These are phyloP conservation scores for Pyrenula aspistea DNA, from an alignment of 495 filamentous ascomycete species.

Conservation along the genomic window DNA sequence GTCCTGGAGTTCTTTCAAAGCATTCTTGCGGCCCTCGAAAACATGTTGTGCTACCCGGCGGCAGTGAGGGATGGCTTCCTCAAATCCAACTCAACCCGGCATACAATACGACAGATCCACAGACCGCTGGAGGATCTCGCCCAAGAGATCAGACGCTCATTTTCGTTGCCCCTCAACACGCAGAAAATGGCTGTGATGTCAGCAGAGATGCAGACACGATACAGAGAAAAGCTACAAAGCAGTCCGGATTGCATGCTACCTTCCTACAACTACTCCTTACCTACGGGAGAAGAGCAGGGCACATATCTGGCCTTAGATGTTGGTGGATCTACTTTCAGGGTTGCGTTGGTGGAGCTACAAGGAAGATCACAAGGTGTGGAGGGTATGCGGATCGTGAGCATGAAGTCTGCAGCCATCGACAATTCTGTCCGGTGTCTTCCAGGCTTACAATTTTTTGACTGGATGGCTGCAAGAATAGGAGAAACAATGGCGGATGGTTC, in stretches of 20 bases:
- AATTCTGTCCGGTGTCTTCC: slow-evolving; percentile 37
- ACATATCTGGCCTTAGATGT: slow-evolving; percentile 54
- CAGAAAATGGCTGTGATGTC: slow-evolving; percentile 42
- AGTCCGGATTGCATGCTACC: slow-evolving; percentile 54
- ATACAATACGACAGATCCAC: slow-evolving; percentile 22
- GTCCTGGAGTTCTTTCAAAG: slow-evolving; percentile 44
- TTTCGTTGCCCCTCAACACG: slow-evolving; percentile 29
- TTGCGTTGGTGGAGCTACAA: slow-evolving; percentile 45
- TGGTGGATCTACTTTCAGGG: slow-evolving; percentile 54
- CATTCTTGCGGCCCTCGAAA: slow-evolving; percentile 35
- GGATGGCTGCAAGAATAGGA: slow-evolving; percentile 49
- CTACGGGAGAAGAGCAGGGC: slow-evolving; percentile 46
- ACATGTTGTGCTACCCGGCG: slow-evolving; percentile 39
- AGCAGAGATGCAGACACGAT: slow-evolving; percentile 45
- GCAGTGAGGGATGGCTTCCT: slow-evolving; percentile 28
- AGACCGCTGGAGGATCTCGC: slow-evolving; percentile 39
- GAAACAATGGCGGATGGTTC: slow-evolving; percentile 37
- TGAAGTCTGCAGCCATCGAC: slow-evolving; percentile 41
- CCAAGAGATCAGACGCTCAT: slow-evolving; percentile 35
- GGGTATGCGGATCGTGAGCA: slow-evolving; percentile 37
- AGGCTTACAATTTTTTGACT: slow-evolving; percentile 51
- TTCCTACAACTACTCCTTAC: slow-evolving; percentile 51
- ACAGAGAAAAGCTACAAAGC: slow-evolving; percentile 35
- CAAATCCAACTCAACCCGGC: neutral
- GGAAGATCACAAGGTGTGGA: slow-evolving; percentile 25